phyloP scores from a whole-genome alignment of 1,284 basidiomycete species.

The Veloporphyrellus conicus region DNA sequence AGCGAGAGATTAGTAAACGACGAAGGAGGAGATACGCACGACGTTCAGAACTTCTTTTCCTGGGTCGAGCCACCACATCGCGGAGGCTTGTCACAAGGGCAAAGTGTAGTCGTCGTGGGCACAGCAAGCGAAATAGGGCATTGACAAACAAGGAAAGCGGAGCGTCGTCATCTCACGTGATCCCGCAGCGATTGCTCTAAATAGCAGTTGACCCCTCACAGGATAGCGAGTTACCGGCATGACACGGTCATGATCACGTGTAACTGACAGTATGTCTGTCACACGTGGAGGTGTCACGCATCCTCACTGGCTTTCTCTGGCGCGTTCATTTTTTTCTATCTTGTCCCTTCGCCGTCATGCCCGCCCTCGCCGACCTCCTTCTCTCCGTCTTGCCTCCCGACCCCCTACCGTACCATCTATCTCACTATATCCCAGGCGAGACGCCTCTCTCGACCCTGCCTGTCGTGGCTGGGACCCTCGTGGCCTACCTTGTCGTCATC shows the following conservation, averaged over 20 bases:
- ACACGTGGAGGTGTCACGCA: slow-evolving; percentile 19
- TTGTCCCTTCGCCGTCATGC: slow-evolving; percentile 45
- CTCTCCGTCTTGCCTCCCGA: slow-evolving; percentile 50
- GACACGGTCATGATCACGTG: too few relatives aligned
- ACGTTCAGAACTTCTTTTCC: slow-evolving; percentile 75
- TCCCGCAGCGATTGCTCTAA: too few relatives aligned
- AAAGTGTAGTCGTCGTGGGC: not conserved
- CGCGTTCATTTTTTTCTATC: slow-evolving; percentile 9
- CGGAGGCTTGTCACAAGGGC: not conserved
- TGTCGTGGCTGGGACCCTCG: slow-evolving; percentile 67
- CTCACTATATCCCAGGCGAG: slow-evolving; percentile 66
- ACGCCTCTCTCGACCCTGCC: slow-evolving; percentile 80
- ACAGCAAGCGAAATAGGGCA: slow-evolving; percentile 28
- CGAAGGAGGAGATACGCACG: slow-evolving; percentile 37
- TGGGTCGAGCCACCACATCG: slow-evolving; percentile 78
- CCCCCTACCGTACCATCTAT: slow-evolving; percentile 58
- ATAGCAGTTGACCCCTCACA: too few relatives aligned
- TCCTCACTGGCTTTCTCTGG: slow-evolving; percentile 1
- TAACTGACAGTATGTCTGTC: not conserved
- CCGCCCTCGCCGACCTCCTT: slow-evolving; percentile 68
- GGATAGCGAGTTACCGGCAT: too few relatives aligned
- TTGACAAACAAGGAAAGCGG: slow-evolving; percentile 27
- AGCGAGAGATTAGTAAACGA: not conserved
- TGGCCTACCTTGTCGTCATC: slow-evolving; percentile 82
- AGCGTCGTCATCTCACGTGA: slow-evolving; percentile 32